Conservation (phyloP, 164 flowering plant species). For the Tinospora cordifolia region DNA sequence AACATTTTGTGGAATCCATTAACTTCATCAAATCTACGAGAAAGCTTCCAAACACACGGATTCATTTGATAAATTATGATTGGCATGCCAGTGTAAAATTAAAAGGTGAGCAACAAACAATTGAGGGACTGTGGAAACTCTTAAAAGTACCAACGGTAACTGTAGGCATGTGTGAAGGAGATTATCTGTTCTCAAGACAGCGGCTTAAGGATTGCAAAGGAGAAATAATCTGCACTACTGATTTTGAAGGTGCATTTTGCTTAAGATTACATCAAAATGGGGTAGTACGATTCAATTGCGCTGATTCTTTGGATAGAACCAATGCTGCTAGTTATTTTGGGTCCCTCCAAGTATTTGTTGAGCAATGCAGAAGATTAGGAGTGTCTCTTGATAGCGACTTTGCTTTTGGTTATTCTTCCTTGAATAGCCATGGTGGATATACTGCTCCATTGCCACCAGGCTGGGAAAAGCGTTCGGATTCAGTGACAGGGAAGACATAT, state of each 20-base stretch:
- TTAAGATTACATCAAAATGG: conserved; percentile 92
- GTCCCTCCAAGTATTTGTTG: conserved; percentile 84
- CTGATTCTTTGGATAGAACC: conserved; percentile 96
- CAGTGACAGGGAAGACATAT: conserved; percentile 88
- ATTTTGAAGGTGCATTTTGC: conserved; percentile 78
- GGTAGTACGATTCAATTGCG: conserved; percentile 91
- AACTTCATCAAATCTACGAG: conserved; percentile 57
- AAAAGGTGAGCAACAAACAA: conserved; percentile 89
- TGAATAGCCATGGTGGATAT: conserved; percentile 55
- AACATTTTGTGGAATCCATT: conserved; percentile 87
- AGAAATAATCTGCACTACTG: conserved; percentile 60
- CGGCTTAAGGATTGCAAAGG: conserved; percentile 70
- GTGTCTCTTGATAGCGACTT: conserved; percentile 77
- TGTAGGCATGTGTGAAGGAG: conserved; percentile 84
- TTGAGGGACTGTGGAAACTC: conserved; percentile 90
- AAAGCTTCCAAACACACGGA: conserved; percentile 63
- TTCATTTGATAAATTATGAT: conserved; percentile 83
- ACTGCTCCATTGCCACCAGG: conserved; percentile 94
- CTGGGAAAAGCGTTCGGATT: conserved; percentile 94
- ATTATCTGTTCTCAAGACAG: conserved; percentile 66
- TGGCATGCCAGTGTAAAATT: conserved; percentile 90
- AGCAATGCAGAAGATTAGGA: conserved; percentile 87
- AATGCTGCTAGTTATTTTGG: conserved; percentile 99
- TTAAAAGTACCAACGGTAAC: conserved; percentile 66
- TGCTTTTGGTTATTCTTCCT: conserved; percentile 48